phyloP scores from a whole-genome alignment of 2,329 filamentous ascomycete genomes.

The Sordariomycetes sp. region DNA sequence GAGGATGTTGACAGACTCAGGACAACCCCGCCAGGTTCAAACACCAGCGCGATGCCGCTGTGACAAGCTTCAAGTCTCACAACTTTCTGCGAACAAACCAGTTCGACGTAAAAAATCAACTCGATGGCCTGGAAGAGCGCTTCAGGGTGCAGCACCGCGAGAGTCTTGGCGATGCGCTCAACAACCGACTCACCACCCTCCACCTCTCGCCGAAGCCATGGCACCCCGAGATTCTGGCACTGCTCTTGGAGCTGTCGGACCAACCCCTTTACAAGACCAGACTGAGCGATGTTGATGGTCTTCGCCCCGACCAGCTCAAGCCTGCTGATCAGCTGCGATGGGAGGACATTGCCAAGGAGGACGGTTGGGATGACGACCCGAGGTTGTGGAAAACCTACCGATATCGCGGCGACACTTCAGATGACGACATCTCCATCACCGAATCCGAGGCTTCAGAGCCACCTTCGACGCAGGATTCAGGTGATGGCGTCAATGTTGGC shows the following conservation, averaged over 20 bases:
- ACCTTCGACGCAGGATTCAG: constrained; percentile 16
- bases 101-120: constrained; percentile 57
- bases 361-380: constrained; percentile 58
- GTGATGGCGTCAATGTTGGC: constrained; percentile 17
- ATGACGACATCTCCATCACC: constrained; percentile 29
- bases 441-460: constrained; percentile 28
- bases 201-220: constrained; percentile 40
- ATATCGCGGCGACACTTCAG: constrained; percentile 59
- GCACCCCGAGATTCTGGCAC: constrained; percentile 69
- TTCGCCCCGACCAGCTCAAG: constrained; percentile 33
- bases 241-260: constrained; percentile 76
- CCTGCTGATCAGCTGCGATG: constrained; percentile 53
- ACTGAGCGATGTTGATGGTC: constrained; percentile 50
- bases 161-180: constrained; percentile 64
- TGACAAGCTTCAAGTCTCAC: constrained; percentile 44
- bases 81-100: constrained; percentile 61
- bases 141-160: constrained; percentile 76
- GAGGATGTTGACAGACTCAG: constrained; percentile 6
- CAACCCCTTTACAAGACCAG: constrained; percentile 63
- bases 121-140: constrained; percentile 74
- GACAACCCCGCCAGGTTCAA: constrained; percentile 27
- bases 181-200: constrained; percentile 24
- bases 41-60: constrained; percentile 34
- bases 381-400: constrained; percentile 64
- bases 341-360: constrained; percentile 70